These are phyloP conservation scores for Aspergillus felis DNA, from an alignment of 2,329 filamentous ascomycete genomes.

Conservation along the genomic window DNA sequence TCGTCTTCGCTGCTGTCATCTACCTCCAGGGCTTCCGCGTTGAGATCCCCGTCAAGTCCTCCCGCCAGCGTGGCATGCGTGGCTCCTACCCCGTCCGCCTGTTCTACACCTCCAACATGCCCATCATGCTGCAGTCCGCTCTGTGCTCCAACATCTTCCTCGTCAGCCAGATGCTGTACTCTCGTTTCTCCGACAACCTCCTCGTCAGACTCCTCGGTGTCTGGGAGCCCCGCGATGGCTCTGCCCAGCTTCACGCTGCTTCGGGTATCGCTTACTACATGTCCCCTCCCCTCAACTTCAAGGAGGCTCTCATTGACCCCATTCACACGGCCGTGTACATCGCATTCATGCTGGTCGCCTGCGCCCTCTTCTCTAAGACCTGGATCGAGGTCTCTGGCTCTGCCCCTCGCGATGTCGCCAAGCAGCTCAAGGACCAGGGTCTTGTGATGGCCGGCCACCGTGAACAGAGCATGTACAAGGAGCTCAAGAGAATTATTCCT, in stretches of 20 bases:
- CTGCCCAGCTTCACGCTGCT: slow-evolving; percentile 87
- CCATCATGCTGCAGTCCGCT: slow-evolving; percentile 99
- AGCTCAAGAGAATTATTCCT: slow-evolving; percentile 98
- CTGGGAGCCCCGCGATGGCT: slow-evolving; percentile 94
- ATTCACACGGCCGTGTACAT: slow-evolving; percentile 97
- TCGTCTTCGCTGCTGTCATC: slow-evolving; percentile 96
- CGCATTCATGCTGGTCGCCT: slow-evolving; percentile 95
- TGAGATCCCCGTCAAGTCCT: slow-evolving; percentile 99
- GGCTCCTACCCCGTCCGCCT: slow-evolving; percentile 97
- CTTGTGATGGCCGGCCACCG: slow-evolving; percentile 99
- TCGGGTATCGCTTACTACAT: slow-evolving; percentile 99
- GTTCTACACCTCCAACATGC: slow-evolving; percentile 99
- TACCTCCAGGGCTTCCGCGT: slow-evolving; percentile 99
- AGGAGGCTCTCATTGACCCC: slow-evolving; percentile 91
- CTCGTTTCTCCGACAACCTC: slow-evolving; percentile 97
- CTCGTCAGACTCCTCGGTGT: slow-evolving; percentile 95
- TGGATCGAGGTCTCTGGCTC: slow-evolving; percentile 99
- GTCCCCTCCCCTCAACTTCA: slow-evolving; percentile 97
- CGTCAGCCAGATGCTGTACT: slow-evolving; percentile 99
- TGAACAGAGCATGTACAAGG: slow-evolving; percentile 99
- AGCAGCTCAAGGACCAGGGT: slow-evolving; percentile 99
- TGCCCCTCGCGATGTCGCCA: slow-evolving; percentile 94
- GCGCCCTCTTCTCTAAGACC: slow-evolving; percentile 98
- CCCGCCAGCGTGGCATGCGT: slow-evolving; percentile 96
- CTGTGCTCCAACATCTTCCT: slow-evolving; percentile 99